These are phyloP conservation scores for Ocimum tenuiflorum DNA, from an alignment of 257 asterid species.

Conservation along the genomic window DNA sequence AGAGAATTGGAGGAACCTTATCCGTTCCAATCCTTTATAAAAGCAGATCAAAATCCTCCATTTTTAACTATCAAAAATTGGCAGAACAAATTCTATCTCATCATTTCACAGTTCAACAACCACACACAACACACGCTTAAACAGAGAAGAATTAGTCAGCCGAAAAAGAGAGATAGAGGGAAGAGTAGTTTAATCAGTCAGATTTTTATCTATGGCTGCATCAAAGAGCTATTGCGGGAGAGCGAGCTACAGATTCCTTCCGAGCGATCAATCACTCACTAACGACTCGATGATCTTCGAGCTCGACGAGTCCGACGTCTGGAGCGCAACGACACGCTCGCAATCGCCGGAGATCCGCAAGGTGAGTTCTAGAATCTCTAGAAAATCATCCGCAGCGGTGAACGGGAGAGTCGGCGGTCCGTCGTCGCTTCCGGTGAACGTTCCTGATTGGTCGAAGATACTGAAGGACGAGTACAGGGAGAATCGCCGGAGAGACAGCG, in stretches of 20 bases:
- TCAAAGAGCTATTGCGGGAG: slow-evolving; percentile 53
- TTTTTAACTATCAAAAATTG: background rate
- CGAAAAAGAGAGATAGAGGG: background rate
- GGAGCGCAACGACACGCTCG: slow-evolving; percentile 43
- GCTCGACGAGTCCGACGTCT: slow-evolving; percentile 81
- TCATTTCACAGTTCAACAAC: background rate
- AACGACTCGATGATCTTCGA: slow-evolving; percentile 52
- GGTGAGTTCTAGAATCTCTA: slow-evolving; percentile 25
- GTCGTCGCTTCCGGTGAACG: slow-evolving; percentile 83
- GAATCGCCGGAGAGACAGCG: slow-evolving; percentile 39
- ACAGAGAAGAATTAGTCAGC: background rate
- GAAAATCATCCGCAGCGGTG: slow-evolving; percentile 25
- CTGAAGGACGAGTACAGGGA: slow-evolving; percentile 69
- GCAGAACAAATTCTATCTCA: background rate
- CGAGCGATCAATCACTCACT: slow-evolving; percentile 23
- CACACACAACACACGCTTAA: background rate
- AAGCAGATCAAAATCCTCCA: slow-evolving; percentile 33
- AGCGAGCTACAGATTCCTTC: slow-evolving; percentile 54
- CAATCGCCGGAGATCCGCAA: slow-evolving; percentile 58
- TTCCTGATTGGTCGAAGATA: slow-evolving; percentile 97
- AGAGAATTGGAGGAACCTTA: slow-evolving; percentile 30
- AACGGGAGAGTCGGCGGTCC: slow-evolving; percentile 24
- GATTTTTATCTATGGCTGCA: slow-evolving; percentile 49
- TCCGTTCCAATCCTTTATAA: slow-evolving; percentile 48
- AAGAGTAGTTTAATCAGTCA: background rate